A percentile compares a stretch with the other conserved stretches of the same genome.
Conservation (phyloP, 1,284 basidiomycete genomes). For the Cutaneotrichosporon cyanovorans region DNA sequence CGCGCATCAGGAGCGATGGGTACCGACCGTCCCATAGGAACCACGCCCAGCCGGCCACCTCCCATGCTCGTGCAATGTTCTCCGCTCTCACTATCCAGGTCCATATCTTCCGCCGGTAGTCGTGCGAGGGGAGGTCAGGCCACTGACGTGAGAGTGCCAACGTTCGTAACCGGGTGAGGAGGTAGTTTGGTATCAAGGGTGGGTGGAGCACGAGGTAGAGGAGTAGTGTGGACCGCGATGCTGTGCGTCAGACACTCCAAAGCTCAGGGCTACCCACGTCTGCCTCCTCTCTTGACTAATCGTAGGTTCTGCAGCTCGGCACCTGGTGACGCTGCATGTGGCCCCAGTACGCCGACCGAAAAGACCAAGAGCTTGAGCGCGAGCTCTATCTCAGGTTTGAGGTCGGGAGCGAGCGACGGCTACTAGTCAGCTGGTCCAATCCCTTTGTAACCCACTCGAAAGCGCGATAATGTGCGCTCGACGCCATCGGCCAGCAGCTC, state of each 20-base stretch:
- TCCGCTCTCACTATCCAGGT: conserved; percentile 62
- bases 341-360: conserved; percentile 76
- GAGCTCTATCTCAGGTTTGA: conserved; percentile 74
- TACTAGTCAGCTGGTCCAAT: conserved; percentile 31
- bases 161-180: conserved; percentile 63
- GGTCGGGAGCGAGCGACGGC: conserved; percentile 57
- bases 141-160: conserved; percentile 75
- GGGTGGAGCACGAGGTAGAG: conserved; percentile 59
- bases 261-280: conserved; percentile 3
- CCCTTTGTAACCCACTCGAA: conserved; percentile 55
- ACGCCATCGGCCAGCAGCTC: conserved; percentile 78
- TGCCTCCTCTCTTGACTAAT: conserved; percentile 20
- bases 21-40: conserved; percentile 87
- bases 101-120: conserved; percentile 69
- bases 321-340: conserved; percentile 73
- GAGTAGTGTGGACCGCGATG: conserved; percentile 51
- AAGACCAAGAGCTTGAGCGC: conserved; percentile 71
- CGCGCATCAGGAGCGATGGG: conserved; percentile 72
- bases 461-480: conserved; percentile 60
- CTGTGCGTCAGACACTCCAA: conserved; percentile 10
- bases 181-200: conserved; percentile 70
- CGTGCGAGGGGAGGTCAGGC: conserved; percentile 77
- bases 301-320: conserved; percentile 79
- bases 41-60: conserved; percentile 66
- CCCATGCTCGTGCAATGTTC: conserved; percentile 54